Evolutionary conservation across 495 filamentous ascomycete genomes (phyloP), one percentile per base, ranked within the genome.

Genomic region (Aspergillus coremiiformis): DNA sequence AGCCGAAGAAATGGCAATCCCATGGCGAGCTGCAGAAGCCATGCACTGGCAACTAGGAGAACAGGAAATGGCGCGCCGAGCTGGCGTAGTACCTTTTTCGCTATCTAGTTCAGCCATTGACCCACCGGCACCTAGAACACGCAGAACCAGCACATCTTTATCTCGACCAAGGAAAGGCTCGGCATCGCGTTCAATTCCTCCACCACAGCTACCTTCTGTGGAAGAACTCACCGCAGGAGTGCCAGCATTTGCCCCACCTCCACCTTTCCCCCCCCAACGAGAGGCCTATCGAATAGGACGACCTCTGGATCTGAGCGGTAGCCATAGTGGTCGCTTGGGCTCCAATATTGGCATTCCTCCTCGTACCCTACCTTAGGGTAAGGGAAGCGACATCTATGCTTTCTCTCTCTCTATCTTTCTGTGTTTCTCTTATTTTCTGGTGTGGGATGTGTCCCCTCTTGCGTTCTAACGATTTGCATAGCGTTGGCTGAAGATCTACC

Each of bases 41-140:
- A 96, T 96, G 91, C 93, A 98, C 69, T 98, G 93, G 93, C 86
- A 94, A 61, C 69, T 98, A 17, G 93, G 93, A 47, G 91, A 95
- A 66, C 73, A 80, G 57, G 93, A 96, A 52, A 96, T 98, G 87
- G 89, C 89, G 27, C 78, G 84, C 49, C 85, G 89, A 50, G 89
- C 89, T n/a, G 88, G 89, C 15, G 85, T 87, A 27, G 80, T 87
- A 33, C 88, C 87, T 3, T 94, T 92, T 63, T 80, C 84, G 23
- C 73, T 86, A 35, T 84, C 84, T 29, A 80, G 74, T 45, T 70
- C 78, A 43, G 73, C 79, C 21, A 71, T 81, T 48, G 81, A 83
- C 60, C 78, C 80, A 20, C 68, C 79, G 7, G 57, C 66, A 15
- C 65, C 72, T 24, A 66, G 72, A 55, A 60, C 71, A 17, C 73